Evolutionary conservation across 2,329 filamentous ascomycete genomes (phyloP).

Genomic region (Fusarium mundagurra): DNA sequence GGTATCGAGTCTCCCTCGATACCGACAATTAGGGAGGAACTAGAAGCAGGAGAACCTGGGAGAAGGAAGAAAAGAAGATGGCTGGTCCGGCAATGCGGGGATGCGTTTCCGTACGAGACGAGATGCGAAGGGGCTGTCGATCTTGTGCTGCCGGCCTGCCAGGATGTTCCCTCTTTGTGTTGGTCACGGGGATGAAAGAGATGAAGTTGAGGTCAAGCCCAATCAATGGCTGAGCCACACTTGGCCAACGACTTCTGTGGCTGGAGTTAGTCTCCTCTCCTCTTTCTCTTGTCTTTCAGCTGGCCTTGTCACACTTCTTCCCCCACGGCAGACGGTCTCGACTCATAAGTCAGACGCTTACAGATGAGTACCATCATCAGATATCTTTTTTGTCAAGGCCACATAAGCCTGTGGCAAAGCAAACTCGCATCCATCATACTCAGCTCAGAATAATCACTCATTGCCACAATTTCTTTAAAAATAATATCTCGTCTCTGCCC

Average conservation of each 20-base stretch:
- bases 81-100: slow-evolving; percentile 13
- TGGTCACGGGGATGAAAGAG: neutral
- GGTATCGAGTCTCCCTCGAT: neutral
- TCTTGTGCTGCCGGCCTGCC: slow-evolving; percentile 12
- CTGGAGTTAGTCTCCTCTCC: neutral
- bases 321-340: neutral
- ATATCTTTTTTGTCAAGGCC: slow-evolving; percentile 13
- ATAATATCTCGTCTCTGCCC: slow-evolving; percentile 17
- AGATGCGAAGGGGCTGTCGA: slow-evolving; percentile 16
- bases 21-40: slow-evolving; percentile 1
- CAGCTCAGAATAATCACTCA: slow-evolving; percentile 2
- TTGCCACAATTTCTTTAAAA: slow-evolving; percentile 11
- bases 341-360: neutral
- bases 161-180: slow-evolving; percentile 22
- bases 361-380: neutral
- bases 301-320: slow-evolving; percentile 20
- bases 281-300: slow-evolving; percentile 27
- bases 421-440: neutral
- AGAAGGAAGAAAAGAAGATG: slow-evolving; percentile 22
- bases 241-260: slow-evolving; percentile 13
- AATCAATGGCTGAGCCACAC: slow-evolving; percentile 18
- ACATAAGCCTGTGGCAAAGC: slow-evolving; percentile 29
- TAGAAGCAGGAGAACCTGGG: slow-evolving; percentile 11
- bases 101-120: slow-evolving; percentile 4
- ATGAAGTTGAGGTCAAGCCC: slow-evolving; percentile 6